phyloP scores from a whole-genome alignment of 371 early-diverging fungal genomes.

The Circinella minor region DNA sequence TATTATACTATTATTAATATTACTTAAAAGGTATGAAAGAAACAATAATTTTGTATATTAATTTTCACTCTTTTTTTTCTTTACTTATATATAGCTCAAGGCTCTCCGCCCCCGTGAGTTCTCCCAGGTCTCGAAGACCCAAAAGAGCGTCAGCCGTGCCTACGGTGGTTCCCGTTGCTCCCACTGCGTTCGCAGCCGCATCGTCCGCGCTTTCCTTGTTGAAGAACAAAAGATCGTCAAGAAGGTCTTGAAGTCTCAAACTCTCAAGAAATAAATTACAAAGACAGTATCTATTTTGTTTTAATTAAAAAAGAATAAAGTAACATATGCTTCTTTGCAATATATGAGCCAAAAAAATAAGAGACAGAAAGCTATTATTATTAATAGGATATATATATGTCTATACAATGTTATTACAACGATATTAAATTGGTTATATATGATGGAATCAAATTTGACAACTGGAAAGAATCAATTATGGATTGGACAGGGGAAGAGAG shows the following conservation, averaged over 20 bases:
- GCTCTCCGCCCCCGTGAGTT: conserved; percentile 91
- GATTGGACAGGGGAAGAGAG: too few relatives aligned
- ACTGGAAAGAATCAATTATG: too few relatives aligned
- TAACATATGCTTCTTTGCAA: too few relatives aligned
- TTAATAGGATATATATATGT: too few relatives aligned
- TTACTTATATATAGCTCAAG: conserved; percentile 65
- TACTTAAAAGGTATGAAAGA: background rate
- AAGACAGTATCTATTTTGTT: conserved; percentile 1
- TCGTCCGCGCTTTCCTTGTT: conserved; percentile 97
- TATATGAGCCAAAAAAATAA: too few relatives aligned
- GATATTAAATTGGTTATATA: too few relatives aligned
- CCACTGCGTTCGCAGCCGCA: conserved; percentile 92
- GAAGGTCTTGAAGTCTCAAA: conserved; percentile 91
- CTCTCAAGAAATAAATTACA: background rate
- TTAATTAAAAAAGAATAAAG: too few relatives aligned
- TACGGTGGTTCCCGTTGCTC: conserved; percentile 97
- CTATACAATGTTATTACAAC: too few relatives aligned
- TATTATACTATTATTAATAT: too few relatives aligned
- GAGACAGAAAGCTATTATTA: too few relatives aligned
- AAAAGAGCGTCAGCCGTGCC: conserved; percentile 93
- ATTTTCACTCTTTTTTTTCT: background rate
- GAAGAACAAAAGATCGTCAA: conserved; percentile 99
- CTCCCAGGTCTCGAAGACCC: conserved; percentile 85
- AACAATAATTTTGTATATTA: background rate
- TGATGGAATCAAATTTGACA: too few relatives aligned